phyloP scores from a whole-genome alignment of 495 filamentous ascomycete species.

The Cryomyces antarcticus region DNA sequence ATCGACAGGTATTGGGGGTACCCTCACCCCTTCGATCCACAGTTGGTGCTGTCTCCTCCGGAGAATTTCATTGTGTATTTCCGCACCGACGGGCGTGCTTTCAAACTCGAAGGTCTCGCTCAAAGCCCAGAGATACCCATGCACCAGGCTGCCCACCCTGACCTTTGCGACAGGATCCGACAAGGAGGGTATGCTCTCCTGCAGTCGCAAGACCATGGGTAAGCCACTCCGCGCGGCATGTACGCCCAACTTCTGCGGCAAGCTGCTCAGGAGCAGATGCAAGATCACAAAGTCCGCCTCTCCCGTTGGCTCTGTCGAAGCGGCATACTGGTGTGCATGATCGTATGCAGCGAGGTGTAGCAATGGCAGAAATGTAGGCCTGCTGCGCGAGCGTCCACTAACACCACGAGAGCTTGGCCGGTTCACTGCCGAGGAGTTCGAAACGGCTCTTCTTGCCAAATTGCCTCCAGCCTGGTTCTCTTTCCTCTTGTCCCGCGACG shows the following conservation, averaged over 20 bases:
- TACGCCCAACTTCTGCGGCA: conserved; percentile 61
- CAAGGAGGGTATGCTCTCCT: conserved; percentile 56
- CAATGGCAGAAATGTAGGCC: conserved; percentile 56
- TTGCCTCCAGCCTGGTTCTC: conserved; percentile 19
- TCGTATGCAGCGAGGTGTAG: conserved; percentile 78
- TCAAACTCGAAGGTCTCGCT: conserved; percentile 63
- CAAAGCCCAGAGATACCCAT: conserved; percentile 69
- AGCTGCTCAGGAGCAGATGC: conserved; percentile 49
- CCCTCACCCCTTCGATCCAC: conserved; percentile 47
- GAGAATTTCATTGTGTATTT: conserved; percentile 54
- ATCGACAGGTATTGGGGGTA: conserved; percentile 33
- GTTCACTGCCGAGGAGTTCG: conserved; percentile 34
- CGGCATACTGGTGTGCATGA: conserved; percentile 48
- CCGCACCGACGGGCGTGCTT: conserved; percentile 37
- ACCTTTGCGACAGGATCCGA: conserved; percentile 44
- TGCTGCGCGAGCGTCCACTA: background rate
- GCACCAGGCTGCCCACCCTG: conserved; percentile 60
- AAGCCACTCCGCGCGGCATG: conserved; percentile 61
- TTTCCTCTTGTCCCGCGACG: conserved; percentile 14
- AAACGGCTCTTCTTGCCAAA: conserved; percentile 42
- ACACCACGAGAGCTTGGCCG: too few species aligned
- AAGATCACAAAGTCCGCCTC: conserved; percentile 54
- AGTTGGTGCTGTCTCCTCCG: conserved; percentile 46
- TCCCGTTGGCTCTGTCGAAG: conserved; percentile 14
- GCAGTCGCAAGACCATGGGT: conserved; percentile 72